Evolutionary conservation across 257 asterid species (phyloP), one percentile per base, ranked within the genome.

Genomic region (Solanum pinnatisectum): DNA sequence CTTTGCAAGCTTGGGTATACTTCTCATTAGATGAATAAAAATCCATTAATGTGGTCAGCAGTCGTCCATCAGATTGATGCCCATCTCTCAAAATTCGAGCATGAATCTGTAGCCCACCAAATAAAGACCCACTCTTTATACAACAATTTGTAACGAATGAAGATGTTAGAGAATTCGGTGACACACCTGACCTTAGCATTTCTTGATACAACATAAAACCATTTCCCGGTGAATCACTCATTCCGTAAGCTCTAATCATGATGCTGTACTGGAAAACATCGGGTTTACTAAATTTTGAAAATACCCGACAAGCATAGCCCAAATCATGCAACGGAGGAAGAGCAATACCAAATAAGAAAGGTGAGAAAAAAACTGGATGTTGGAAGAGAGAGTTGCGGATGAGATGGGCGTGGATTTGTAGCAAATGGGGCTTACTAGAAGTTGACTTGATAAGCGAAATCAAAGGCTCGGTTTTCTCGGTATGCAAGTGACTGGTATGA

Each of bases 11-110:
- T 12, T 94, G 96, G 0, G 11, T 49, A 5, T 90, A 91, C 86
- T 87, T 91, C 77, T 82, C 92, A 77, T 90, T 87, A 32, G 77
- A 56, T 1, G 99, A 95, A 72, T 96, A 96, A 60, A 96, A 91
- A 86, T 92, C 96, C 97, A 95, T 92, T 94, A 96, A 90, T 2
- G 95, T 89, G 22, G 98, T 95, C 82, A 91, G 37, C 88, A 95
- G 82, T 84, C 91, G 84, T 78, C 87, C 87, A 87, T 96, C 98
- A 9, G 92, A 88, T 12, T 74, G 71, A 88, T 77, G 87, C 74
- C 99, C 99, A 33, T 90, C 91, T 88, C 89, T 95, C 92, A 93
- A 89, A 56, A 94, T 88, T 89, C 88, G 91, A 0, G 93, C 90
- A 76, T 96, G 99, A 71, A 96, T 87, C 94, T 93, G 95, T 56